phyloP scores from a whole-genome alignment of 2,329 filamentous ascomycete genomes.

The Emmonsia crescens region DNA sequence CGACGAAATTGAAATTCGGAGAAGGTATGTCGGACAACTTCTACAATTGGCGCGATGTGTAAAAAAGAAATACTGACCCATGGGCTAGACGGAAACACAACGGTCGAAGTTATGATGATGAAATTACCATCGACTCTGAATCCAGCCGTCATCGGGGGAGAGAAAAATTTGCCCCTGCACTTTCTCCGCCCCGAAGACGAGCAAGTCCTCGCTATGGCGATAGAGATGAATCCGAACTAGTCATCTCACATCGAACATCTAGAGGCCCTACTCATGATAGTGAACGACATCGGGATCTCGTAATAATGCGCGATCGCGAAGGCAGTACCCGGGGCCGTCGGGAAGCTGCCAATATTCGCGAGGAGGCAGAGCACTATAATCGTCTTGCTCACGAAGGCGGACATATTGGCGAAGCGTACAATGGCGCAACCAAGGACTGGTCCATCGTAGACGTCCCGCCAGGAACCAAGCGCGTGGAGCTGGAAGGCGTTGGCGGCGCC shows the following conservation, averaged over 20 bases:
- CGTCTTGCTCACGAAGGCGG: slow-evolving; percentile 59
- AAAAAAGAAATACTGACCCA: slow-evolving; percentile 25
- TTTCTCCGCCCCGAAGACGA: slow-evolving; percentile 27
- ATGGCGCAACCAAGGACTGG: slow-evolving; percentile 67
- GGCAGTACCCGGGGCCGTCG: slow-evolving; percentile 6
- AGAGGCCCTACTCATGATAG: slow-evolving; percentile 16
- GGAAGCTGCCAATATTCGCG: slow-evolving; percentile 38
- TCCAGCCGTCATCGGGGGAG: slow-evolving; percentile 36
- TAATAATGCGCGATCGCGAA: slow-evolving; percentile 14
- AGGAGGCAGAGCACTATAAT: slow-evolving; percentile 52
- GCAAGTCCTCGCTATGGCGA: slow-evolving; percentile 15
- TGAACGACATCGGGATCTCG: slow-evolving; percentile 19
- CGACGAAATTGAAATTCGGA: slow-evolving; percentile 47
- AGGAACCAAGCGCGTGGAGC: slow-evolving; percentile 67
- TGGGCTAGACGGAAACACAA: slow-evolving; percentile 31
- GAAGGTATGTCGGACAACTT: slow-evolving; percentile 32
- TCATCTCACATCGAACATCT: slow-evolving; percentile 13
- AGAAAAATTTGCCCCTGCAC: slow-evolving; percentile 23
- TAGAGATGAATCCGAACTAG: slow-evolving; percentile 14
- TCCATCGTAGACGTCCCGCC: slow-evolving; percentile 74
- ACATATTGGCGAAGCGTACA: slow-evolving; percentile 60
- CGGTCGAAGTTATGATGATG: slow-evolving; percentile 50
- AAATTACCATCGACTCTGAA: slow-evolving; percentile 40
- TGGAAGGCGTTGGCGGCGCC: slow-evolving; percentile 70
- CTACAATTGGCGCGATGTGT: slow-evolving; percentile 21